phyloP scores from a whole-genome alignment of 768 basidiomycete genomes.

The Neoboletus subvelutipes region DNA sequence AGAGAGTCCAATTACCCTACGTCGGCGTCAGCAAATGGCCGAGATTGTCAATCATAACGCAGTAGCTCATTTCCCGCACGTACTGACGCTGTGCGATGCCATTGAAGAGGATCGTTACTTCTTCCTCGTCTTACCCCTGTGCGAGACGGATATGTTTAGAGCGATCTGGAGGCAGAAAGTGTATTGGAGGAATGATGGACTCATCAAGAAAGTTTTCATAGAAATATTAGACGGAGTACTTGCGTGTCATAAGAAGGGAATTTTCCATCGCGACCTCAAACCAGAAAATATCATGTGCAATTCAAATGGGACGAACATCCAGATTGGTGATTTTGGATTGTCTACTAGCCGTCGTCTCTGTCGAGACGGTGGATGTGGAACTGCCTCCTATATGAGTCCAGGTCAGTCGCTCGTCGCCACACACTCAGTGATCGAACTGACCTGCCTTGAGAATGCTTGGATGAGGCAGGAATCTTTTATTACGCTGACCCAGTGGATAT shows the following conservation, averaged over 20 bases:
- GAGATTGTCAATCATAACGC: slow-evolving; percentile 59
- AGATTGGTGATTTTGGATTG: slow-evolving; percentile 79
- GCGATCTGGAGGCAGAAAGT: slow-evolving; percentile 47
- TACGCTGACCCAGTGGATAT: slow-evolving; percentile 44
- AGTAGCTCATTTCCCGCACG: slow-evolving; percentile 46
- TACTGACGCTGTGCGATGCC: slow-evolving; percentile 65
- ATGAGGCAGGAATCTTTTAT: slow-evolving; percentile 32
- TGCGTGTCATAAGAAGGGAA: slow-evolving; percentile 64
- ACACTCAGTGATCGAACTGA: slow-evolving; percentile 5
- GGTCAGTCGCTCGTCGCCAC: slow-evolving; percentile 43
- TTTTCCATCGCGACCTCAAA: slow-evolving; percentile 87
- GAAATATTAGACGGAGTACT: slow-evolving; percentile 79
- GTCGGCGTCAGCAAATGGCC: slow-evolving; percentile 59
- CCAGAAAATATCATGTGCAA: slow-evolving; percentile 78
- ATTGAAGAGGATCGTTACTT: slow-evolving; percentile 57
- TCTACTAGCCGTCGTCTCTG: slow-evolving; percentile 46
- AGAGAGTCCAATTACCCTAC: slow-evolving; percentile 47
- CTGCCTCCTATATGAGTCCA: slow-evolving; percentile 66
- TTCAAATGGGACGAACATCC: slow-evolving; percentile 49
- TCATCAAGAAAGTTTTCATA: slow-evolving; percentile 66
- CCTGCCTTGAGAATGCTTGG: slow-evolving; percentile 51
- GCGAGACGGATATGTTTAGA: slow-evolving; percentile 63
- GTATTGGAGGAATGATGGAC: slow-evolving; percentile 56
- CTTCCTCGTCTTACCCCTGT: slow-evolving; percentile 67
- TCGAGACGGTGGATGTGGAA: slow-evolving; percentile 58